Conservation (phyloP, 225 moss, liverwort and hornwort genomes). For the Physcomitrellopsis africana region DNA sequence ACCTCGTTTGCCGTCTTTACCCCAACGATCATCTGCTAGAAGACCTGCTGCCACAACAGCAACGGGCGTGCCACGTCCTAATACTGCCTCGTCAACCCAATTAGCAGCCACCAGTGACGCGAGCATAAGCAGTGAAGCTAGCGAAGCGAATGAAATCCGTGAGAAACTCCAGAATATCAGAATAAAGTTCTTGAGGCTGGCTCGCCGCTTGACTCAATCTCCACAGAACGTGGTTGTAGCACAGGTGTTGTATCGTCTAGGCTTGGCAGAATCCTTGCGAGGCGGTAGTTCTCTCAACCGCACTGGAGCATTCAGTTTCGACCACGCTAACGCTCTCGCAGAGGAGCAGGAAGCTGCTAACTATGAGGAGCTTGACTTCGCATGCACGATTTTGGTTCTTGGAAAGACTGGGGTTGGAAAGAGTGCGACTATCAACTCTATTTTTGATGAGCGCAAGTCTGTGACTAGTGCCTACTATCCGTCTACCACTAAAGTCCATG, state of each 20-base stretch:
- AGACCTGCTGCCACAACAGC: no score
- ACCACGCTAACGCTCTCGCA: constrained; percentile 68
- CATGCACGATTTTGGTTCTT: constrained; percentile 73
- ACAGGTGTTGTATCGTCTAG: no score
- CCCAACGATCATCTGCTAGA: no score
- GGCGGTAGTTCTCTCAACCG: constrained; percentile 52
- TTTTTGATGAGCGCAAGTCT: constrained; percentile 73
- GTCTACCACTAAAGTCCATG: constrained; percentile 72
- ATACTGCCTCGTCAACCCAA: no score
- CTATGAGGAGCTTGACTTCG: constrained; percentile 67
- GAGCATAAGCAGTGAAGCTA: no score
- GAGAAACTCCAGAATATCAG: background rate
- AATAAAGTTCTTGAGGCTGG: background rate
- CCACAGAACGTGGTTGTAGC: no score
- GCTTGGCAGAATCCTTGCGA: constrained; percentile 41
- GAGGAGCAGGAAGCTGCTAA: constrained; percentile 74
- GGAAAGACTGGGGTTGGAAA: constrained; percentile 91
- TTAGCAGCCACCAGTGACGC: no score
- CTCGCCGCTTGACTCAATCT: no score
- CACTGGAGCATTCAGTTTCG: constrained; percentile 61
- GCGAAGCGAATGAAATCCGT: no score
- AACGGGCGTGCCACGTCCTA: no score
- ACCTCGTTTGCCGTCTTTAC: constrained; percentile 55
- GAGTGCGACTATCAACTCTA: constrained; percentile 82
- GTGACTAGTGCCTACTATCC: constrained; percentile 66